Base-by-base conservation (phyloP, 208 protist genomes). In the Wallacemonas sp. region DNA sequence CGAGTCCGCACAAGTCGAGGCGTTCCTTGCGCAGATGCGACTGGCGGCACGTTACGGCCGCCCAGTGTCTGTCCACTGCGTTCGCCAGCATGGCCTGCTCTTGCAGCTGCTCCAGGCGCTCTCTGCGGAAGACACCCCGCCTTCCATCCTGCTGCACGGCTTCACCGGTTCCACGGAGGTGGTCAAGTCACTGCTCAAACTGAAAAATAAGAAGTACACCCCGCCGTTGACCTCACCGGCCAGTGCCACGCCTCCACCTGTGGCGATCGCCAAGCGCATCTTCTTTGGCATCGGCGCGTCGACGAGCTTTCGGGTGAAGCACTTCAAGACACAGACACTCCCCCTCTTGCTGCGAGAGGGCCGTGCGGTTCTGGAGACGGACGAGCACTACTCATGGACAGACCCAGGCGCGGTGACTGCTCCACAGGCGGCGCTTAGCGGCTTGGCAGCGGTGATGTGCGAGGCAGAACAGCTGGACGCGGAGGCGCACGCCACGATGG, bases 31-130 rank as follows among this genome's bases (percentile, higher is more conserved):
- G 0, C 89, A 95, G 70, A 63, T 92, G 50, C 62, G 63, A 21
- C 48, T 93, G 8, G 89, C 89, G 0, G 84, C 86, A 12, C 45
- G 59, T 2, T 80, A 92, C 59, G 12, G 52, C 0, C 79, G 87
- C 0, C 80, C 82, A 3, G 86, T 91, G 8, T 92, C 84, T 0
- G 68, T 95, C 26, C 86, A 95, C 75, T 95, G 89, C 58, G 89
- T 93, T 48, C 84, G 85, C 15, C 74, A 80, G 36, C 85, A 92
- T 66, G 84, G 84, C 1, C 57, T 79, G 15, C 64, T 95, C 57
- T 39, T 93, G 39, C 8, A 77, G 44, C 29, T 88, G 4, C 63
- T 95, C 24, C 44, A 71, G 22, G 52, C 75, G 1, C 42, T 58
- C 21, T n/a, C 45, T 36, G 29, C 61, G 6, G 83, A 88, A 34